phyloP scores from a whole-genome alignment of 441 rosid species.

The Adansonia rubrostipa region DNA sequence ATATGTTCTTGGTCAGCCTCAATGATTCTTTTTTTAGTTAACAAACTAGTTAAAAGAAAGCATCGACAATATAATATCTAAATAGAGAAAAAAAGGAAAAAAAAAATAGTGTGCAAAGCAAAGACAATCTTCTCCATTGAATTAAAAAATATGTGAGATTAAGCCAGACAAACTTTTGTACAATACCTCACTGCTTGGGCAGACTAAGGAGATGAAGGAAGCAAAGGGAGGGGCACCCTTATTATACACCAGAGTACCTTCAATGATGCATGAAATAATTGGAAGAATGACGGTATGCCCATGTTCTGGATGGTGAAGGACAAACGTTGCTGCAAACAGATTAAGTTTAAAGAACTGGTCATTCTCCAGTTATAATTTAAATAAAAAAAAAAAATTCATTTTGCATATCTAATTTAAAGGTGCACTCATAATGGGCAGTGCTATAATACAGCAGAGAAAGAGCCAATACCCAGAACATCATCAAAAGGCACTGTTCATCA shows the following conservation, averaged over 20 bases:
- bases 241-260: slow-evolving; percentile 82
- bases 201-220: slow-evolving; percentile 89
- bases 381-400: not conserved
- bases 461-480: slow-evolving; percentile 83
- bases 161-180: not conserved
- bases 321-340: slow-evolving; percentile 76
- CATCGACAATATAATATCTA: not conserved
- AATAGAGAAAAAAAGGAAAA: not conserved
- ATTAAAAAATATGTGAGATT: slow-evolving; percentile 16
- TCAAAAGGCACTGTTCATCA: slow-evolving; percentile 82
- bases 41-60: not conserved
- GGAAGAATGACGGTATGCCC: slow-evolving; percentile 98
- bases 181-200: slow-evolving; percentile 79
- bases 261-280: slow-evolving; percentile 89
- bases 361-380: slow-evolving; percentile 2
- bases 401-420: not conserved
- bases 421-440: slow-evolving; percentile 3
- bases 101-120: not conserved
- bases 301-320: slow-evolving; percentile 97
- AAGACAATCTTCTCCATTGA: not conserved
- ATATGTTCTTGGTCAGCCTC: not conserved
- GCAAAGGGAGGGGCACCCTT: slow-evolving; percentile 81
- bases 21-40: not conserved
- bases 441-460: slow-evolving; percentile 21
- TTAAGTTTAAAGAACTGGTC: slow-evolving; percentile 27